These are phyloP conservation scores for Albifimbria verrucaria DNA, from an alignment of 2,329 filamentous ascomycete species.

Conservation along the genomic window DNA sequence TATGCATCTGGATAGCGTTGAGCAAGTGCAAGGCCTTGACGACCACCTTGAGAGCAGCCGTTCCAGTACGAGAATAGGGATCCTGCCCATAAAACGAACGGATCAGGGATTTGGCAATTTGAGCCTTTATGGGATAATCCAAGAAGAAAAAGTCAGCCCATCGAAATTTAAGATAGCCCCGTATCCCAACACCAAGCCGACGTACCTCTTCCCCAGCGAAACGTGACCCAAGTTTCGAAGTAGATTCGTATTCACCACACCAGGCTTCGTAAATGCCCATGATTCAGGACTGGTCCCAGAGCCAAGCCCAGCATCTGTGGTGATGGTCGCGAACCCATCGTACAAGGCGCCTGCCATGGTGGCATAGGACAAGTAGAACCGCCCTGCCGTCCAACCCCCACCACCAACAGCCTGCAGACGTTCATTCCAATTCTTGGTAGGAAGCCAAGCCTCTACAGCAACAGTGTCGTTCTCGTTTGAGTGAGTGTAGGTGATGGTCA, in stretches of 20 bases:
- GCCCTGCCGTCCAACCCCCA: constrained; percentile 11
- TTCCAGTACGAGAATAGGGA: constrained; percentile 45
- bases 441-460: constrained; percentile 14
- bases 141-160: too few relatives aligned
- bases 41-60: constrained; percentile 51
- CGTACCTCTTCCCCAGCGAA: too few relatives aligned
- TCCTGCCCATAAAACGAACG: constrained; percentile 41
- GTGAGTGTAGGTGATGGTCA: constrained; percentile 11
- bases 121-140: constrained; percentile 36
- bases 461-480: constrained; percentile 10
- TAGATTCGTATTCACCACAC: constrained; percentile 13
- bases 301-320: constrained; percentile 16
- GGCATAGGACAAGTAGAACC: background rate
- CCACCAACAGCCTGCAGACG: constrained; percentile 13
- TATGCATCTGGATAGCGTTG: constrained; percentile 50
- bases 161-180: too few relatives aligned
- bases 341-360: background rate
- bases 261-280: constrained; percentile 6
- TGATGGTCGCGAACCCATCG: constrained; percentile 11
- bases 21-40: constrained; percentile 49
- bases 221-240: constrained; percentile 28
- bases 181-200: too few relatives aligned
- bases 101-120: constrained; percentile 45
- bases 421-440: constrained; percentile 10
- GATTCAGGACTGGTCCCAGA: background rate